phyloP scores from a whole-genome alignment of 805 yeast species.

The Vanderwaltozyma polyspora region DNA sequence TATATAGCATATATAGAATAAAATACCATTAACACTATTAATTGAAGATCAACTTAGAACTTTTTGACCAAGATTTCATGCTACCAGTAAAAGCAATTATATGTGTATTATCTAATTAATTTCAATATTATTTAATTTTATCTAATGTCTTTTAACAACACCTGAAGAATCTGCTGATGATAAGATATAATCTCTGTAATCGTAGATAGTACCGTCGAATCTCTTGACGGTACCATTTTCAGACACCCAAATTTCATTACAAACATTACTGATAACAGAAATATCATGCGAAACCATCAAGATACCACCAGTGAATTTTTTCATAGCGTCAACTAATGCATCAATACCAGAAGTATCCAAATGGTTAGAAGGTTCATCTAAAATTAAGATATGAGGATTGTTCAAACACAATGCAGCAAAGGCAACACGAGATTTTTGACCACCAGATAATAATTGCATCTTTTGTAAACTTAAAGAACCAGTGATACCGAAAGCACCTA shows the following conservation, averaged over 20 bases:
- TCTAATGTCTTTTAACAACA: slow-evolving; percentile 79
- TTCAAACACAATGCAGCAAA: slow-evolving; percentile 88
- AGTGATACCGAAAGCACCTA: slow-evolving; percentile 95
- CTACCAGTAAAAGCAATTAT: too few species aligned
- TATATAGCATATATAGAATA: background rate
- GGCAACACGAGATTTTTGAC: slow-evolving; percentile 97
- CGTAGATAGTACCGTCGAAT: slow-evolving; percentile 74
- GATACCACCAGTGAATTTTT: slow-evolving; percentile 86
- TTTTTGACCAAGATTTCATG: too few species aligned
- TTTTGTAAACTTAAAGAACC: slow-evolving; percentile 89
- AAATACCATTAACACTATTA: background rate
- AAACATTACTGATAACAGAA: slow-evolving; percentile 73
- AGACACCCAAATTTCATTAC: slow-evolving; percentile 93
- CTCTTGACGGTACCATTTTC: slow-evolving; percentile 72
- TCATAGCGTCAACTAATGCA: slow-evolving; percentile 84
- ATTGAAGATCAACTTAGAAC: too few species aligned
- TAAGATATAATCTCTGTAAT: slow-evolving; percentile 80
- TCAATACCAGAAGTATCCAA: slow-evolving; percentile 97
- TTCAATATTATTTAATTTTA: too few species aligned
- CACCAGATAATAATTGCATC: slow-evolving; percentile 85
- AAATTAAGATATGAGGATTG: slow-evolving; percentile 80
- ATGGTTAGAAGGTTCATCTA: slow-evolving; percentile 98
- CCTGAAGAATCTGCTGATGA: slow-evolving; percentile 71
- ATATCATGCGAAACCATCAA: slow-evolving; percentile 98
- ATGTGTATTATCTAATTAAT: too few species aligned